A percentile compares a stretch with the other conserved stretches of the same genome.
These are phyloP conservation scores for Zygoascus sp. DNA, from an alignment of 1,139 yeast genomes.

Conservation along the genomic window DNA sequence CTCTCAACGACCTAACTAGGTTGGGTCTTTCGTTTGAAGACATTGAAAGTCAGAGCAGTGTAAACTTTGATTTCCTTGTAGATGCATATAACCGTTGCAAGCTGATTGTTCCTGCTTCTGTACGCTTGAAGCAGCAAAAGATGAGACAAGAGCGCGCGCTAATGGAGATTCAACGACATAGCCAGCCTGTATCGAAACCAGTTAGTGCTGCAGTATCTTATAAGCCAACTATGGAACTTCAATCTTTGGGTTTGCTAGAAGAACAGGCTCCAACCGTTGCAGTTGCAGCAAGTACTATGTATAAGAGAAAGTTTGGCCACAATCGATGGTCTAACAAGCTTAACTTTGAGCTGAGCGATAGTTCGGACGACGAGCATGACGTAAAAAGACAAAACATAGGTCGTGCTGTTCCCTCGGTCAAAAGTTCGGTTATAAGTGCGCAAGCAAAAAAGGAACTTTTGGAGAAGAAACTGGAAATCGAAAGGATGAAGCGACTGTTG, in stretches of 20 bases:
- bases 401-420: not conserved
- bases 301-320: slow-evolving; percentile 37
- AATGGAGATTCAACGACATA: not conserved
- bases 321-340: slow-evolving; percentile 28
- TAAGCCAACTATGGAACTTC: not conserved
- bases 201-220: not conserved
- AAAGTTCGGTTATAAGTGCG: not conserved
- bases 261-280: too few species aligned
- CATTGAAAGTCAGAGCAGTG: slow-evolving; percentile 24
- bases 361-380: slow-evolving; percentile 17
- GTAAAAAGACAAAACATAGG: not conserved
- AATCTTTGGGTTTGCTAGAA: too few species aligned
- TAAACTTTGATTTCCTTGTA: slow-evolving; percentile 20
- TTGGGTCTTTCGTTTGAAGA: slow-evolving; percentile 32
- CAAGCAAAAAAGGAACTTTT: slow-evolving; percentile 10
- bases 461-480: slow-evolving; percentile 15
- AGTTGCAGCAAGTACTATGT: not conserved
- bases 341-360: slow-evolving; percentile 24
- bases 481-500: slow-evolving; percentile 13
- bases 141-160: slow-evolving; percentile 25
- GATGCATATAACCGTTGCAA: slow-evolving; percentile 22
- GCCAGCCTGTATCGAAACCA: not conserved
- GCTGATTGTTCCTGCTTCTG: slow-evolving; percentile 15
- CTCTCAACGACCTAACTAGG: slow-evolving; percentile 26
- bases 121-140: slow-evolving; percentile 4